These are phyloP conservation scores for Lentinus tigrinus DNA, from an alignment of 768 basidiomycete species.

Conservation along the genomic window DNA sequence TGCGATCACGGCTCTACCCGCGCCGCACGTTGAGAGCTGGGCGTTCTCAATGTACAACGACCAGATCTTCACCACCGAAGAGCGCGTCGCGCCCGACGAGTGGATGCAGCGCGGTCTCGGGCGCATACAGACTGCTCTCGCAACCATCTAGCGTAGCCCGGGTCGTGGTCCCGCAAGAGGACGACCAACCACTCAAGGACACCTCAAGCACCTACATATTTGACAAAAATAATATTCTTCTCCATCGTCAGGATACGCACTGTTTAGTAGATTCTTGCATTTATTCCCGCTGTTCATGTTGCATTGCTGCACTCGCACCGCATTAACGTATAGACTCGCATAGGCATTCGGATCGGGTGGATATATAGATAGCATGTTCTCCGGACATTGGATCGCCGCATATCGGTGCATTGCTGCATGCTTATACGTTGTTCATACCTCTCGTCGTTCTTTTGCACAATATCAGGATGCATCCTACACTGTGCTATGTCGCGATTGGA, in stretches of 20 bases:
- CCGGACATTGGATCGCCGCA: background rate
- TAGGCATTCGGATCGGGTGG: background rate
- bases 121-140: conserved; percentile 40
- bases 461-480: no score
- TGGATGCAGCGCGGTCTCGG: conserved; percentile 54
- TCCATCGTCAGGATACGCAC: background rate
- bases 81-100: conserved; percentile 50
- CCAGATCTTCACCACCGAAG: conserved; percentile 45
- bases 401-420: background rate
- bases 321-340: conserved; percentile 4
- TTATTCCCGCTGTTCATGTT: background rate
- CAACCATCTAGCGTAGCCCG: conserved; percentile 1
- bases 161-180: background rate
- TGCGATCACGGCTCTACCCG: conserved; percentile 58
- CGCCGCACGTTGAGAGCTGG: conserved; percentile 61
- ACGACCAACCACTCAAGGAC: background rate
- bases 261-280: background rate
- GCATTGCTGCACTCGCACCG: background rate
- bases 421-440: no score
- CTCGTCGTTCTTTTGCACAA: no score
- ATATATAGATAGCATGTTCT: background rate
- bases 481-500: background rate
- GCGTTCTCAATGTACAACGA: conserved; percentile 61
- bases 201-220: background rate
- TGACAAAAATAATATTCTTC: background rate